Conservation (phyloP, 352 stramenopile genomes). For the Aphanomyces astaci region DNA sequence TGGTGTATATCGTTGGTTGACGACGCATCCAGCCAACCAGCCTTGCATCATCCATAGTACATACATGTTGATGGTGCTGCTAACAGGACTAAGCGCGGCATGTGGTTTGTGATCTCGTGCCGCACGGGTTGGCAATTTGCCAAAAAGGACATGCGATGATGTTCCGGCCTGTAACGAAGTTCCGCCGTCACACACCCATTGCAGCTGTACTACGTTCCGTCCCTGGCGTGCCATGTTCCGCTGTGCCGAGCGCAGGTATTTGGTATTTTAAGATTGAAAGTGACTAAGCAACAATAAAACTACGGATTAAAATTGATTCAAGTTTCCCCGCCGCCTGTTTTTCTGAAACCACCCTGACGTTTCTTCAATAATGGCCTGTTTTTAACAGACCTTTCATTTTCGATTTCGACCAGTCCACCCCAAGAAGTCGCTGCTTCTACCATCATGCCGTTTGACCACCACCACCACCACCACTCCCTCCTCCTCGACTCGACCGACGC, state of each 20-base stretch:
- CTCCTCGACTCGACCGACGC: not conserved
- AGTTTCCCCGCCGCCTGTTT: not conserved
- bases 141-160: not conserved
- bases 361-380: not conserved
- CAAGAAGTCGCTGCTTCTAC: not conserved
- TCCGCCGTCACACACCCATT: not conserved
- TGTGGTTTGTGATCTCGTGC: not conserved
- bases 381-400: not conserved
- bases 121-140: not conserved
- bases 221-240: not conserved
- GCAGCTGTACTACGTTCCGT: conserved; percentile 8
- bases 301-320: not conserved
- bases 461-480: not conserved
- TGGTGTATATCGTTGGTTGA: not conserved
- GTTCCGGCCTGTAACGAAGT: conserved; percentile 4
- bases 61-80: too few species aligned
- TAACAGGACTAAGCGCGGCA: not conserved
- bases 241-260: not conserved
- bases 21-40: too few species aligned
- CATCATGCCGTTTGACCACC: not conserved
- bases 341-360: not conserved
- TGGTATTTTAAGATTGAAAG: not conserved
- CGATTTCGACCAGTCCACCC: not conserved
- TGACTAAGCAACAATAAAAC: not conserved
- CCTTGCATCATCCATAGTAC: too few species aligned